phyloP scores from a whole-genome alignment of 495 filamentous ascomycete species.

The Neurospora sp. region DNA sequence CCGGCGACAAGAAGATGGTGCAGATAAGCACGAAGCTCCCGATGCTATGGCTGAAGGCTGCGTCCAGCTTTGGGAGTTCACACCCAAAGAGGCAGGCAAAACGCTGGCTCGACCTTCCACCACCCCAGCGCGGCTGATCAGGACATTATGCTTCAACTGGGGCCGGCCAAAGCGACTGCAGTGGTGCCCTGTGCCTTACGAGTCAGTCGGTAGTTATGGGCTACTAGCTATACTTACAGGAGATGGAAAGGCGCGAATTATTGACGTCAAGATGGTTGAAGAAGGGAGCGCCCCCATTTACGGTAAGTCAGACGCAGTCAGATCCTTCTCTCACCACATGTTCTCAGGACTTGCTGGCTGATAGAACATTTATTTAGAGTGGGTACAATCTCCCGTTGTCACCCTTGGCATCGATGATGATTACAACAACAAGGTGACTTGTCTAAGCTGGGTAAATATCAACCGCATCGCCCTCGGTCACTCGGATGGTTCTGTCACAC shows the following conservation, averaged over 20 bases:
- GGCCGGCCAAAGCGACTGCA: constrained; percentile 32
- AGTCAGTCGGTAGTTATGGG: constrained; percentile 13
- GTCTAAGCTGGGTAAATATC: constrained; percentile 37
- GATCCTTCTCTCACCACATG: not conserved
- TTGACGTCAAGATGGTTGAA: constrained; percentile 23
- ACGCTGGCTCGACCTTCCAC: constrained; percentile 12
- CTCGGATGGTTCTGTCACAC: constrained; percentile 36
- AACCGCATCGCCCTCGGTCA: constrained; percentile 38
- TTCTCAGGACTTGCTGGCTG: not conserved
- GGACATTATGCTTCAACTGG: constrained; percentile 29
- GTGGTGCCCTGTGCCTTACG: constrained; percentile 34
- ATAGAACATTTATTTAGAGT: constrained; percentile 16
- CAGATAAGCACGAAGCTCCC: constrained; percentile 10
- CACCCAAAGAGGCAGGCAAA: constrained; percentile 6
- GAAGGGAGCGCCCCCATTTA: constrained; percentile 17
- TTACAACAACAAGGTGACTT: constrained; percentile 33
- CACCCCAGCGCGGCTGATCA: constrained; percentile 17
- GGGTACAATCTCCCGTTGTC: constrained; percentile 27
- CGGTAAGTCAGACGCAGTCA: constrained; percentile 17
- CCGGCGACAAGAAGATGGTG: constrained; percentile 6
- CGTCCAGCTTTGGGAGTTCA: constrained; percentile 37
- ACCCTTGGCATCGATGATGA: constrained; percentile 31
- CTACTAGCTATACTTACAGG: constrained; percentile 31
- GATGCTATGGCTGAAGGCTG: constrained; percentile 17
- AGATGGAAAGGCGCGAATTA: constrained; percentile 32